phyloP scores from a whole-genome alignment of 2,329 filamentous ascomycete species.

The Fusarium mundagurra region DNA sequence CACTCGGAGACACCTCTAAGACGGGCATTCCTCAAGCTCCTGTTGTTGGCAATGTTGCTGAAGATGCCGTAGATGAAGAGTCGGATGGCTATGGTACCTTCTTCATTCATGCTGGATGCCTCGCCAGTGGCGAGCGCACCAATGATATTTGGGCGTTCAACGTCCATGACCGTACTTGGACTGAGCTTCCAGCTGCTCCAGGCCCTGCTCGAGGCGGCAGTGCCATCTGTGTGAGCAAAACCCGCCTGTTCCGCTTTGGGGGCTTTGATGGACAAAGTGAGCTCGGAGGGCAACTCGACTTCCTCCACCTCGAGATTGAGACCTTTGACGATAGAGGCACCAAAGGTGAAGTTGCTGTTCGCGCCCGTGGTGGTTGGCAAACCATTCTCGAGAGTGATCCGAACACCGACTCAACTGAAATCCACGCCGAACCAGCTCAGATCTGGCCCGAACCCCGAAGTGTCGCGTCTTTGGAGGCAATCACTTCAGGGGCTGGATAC shows the following conservation, averaged over 20 bases:
- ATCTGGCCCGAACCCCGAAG: constrained; percentile 64
- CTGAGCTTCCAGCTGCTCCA: constrained; percentile 72
- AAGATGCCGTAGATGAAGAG: constrained; percentile 67
- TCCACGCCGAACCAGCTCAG: constrained; percentile 48
- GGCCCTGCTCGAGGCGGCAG: constrained; percentile 73
- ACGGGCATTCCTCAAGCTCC: constrained; percentile 69
- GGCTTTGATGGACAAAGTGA: constrained; percentile 79
- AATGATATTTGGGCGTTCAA: constrained; percentile 84
- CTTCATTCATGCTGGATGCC: constrained; percentile 80
- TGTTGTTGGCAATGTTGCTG: constrained; percentile 66
- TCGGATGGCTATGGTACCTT: constrained; percentile 73
- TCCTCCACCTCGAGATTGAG: constrained; percentile 67
- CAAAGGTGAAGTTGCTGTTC: constrained; percentile 60
- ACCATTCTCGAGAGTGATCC: constrained; percentile 55
- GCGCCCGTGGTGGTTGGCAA: constrained; percentile 64
- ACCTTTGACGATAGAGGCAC: constrained; percentile 61
- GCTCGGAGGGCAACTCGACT: constrained; percentile 77
- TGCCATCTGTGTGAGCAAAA: constrained; percentile 70
- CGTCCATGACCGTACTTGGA: constrained; percentile 72
- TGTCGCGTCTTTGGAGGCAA: constrained; percentile 63
- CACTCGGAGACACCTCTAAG: constrained; percentile 62
- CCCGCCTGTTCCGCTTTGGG: constrained; percentile 79
- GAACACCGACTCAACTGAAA: constrained; percentile 49
- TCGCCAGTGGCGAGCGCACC: constrained; percentile 67
- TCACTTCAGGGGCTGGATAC: constrained; percentile 67